Evolutionary conservation across 177 flowering plant genomes (phyloP), one percentile per base, ranked within the genome.

Genomic region (Vitis hybrid): DNA sequence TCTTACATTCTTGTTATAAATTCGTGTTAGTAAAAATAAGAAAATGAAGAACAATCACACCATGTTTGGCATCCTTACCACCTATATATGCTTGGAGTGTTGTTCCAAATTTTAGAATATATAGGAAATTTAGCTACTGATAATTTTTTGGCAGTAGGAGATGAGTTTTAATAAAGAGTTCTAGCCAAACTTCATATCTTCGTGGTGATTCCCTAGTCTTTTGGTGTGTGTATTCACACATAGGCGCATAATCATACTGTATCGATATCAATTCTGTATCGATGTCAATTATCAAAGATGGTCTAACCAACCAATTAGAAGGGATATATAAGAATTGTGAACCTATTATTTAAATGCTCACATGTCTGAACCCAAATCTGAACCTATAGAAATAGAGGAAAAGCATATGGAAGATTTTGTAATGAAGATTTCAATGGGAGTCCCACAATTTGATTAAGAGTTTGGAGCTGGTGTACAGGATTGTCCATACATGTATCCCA

Each of bases 341-440:
- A 62, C 90, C 86, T n/a, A 81, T 73, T 14, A 60, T 73, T 64
- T 82, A 80, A 65, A 64, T 69, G 70, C 89, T 86, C 17, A 13
- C 75, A 56, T 74, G 83, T 34, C 45, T 34, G 45, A 34, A n/a
- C 86, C 85, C 19, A 77, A 77, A 52, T 70, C 68, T 48, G 84
- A 34, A 6, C 26, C 26, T 23, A 23, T 23, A 23, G 26, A 23
- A 23, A 23, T 23, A 23, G 26, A 23, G 26, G 45, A 70, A 64
- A 67, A 50, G 52, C 83, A 81, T 65, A 84, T 85, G 10, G 91
- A 84, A 67, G 89, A 84, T 69, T 19, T 9, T 72, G 19, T 56
- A 48, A 34, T 18, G 80, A 78, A 9, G 84, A 81, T 68, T 54
- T 77, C n/a, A 72, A 84, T 65, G 82, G 82, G 65, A 82, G 83